Base-by-base conservation (phyloP, 768 basidiomycete species). In the Boletellus emodensis region DNA sequence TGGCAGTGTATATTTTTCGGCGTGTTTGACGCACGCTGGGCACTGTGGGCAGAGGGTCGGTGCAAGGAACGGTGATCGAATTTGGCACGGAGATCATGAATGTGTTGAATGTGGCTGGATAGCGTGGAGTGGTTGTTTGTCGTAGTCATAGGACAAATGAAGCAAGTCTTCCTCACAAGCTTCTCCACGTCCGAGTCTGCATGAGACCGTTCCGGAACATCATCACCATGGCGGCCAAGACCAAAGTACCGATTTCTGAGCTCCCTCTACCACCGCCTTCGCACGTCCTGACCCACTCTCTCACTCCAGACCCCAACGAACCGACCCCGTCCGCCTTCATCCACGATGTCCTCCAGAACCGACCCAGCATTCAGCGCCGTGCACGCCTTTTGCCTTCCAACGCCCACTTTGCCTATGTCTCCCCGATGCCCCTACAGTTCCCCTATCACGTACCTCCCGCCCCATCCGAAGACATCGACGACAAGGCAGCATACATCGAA, bases 371-470 rank as follows among this genome's bases (percentile, higher is more conserved):
- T 18, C 87, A 88, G 63, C 81, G 88, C 17, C 78, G 89, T 48
- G 76, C 85, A 34, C 79, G 85, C 51, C 71, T 89, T 2, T 70
- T 87, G 15, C 67, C 77, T 0, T 62, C 73, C 0, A 64, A 75
- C 36, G 78, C 79, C 4, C 91, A 94, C 65, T 94, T 83, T 68
- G 79, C 86, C n/a, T 83, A 84, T 62, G 84, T 91, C 48, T 77
- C 88, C 3, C 94, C 95, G 0, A 78, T 91, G 55, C 90, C 92
- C 9, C 53, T 87, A 0, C 71, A 84, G 3, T 97, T 96, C 68
- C 95, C 94, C 0, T 92, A 87, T 66, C 73, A 82, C 30, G 82
- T 95, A 22, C 72, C 79, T 0, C 80, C 77, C 13, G 73, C 73
- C 30, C 74, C 76, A 38, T 66, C 78, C n/a, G 72, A 76, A 15